phyloP scores from a whole-genome alignment of 306 rosid species.

The Astragalus membranaceus region DNA sequence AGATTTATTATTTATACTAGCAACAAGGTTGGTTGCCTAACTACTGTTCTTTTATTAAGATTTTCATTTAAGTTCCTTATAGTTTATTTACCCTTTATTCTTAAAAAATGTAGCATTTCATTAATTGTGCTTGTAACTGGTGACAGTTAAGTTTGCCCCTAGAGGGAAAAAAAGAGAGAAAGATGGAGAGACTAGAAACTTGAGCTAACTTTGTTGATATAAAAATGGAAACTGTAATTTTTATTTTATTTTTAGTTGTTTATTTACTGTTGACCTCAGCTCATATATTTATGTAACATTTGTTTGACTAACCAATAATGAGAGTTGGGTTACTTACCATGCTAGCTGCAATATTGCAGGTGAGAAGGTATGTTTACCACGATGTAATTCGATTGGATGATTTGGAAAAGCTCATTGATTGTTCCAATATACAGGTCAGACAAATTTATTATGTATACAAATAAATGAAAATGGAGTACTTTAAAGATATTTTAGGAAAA shows the following conservation, averaged over 20 bases:
- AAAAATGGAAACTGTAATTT: slow-evolving; percentile 12
- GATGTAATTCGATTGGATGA: slow-evolving; percentile 86
- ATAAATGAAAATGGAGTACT: too few species aligned
- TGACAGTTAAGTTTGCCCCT: slow-evolving; percentile 18
- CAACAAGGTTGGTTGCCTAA: slow-evolving; percentile 10
- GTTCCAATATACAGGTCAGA: slow-evolving; percentile 78
- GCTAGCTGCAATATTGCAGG: too few species aligned
- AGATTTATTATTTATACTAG: too few species aligned
- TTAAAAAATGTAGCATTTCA: not conserved
- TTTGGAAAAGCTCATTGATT: slow-evolving; percentile 84
- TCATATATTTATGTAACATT: not conserved
- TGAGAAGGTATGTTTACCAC: slow-evolving; percentile 93
- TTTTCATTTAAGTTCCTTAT: not conserved
- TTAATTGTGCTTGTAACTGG: slow-evolving; percentile 8
- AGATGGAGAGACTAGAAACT: not conserved
- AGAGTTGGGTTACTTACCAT: too few species aligned
- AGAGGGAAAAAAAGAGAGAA: not conserved
- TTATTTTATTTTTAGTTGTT: not conserved
- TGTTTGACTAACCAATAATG: not conserved
- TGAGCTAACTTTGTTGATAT: not conserved
- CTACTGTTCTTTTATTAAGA: slow-evolving; percentile 11
- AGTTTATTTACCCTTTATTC: not conserved
- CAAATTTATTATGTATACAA: not conserved
- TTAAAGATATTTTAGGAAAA: too few species aligned
- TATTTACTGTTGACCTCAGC: not conserved